Percentiles rank a stretch among this genome's conserved stretches.
Conservation (phyloP, 164 flowering plant genomes). For the Protea cynaroides region DNA sequence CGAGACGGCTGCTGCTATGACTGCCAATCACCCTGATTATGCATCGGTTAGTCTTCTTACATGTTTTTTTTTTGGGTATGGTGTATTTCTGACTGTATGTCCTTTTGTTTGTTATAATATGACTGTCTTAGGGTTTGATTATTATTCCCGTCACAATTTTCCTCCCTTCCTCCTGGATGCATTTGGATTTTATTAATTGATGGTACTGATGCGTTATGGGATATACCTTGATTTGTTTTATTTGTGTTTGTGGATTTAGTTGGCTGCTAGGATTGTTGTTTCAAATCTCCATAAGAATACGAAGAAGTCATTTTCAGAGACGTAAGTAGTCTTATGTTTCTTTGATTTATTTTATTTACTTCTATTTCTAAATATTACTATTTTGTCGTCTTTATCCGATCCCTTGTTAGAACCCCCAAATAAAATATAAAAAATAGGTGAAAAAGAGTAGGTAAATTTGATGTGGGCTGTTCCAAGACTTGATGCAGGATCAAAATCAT, state of each 20-base stretch:
- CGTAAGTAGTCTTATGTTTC: constrained; percentile 44
- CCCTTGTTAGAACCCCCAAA: background rate
- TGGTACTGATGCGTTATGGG: background rate
- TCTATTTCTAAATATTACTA: background rate
- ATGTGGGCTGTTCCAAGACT: background rate
- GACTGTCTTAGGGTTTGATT: background rate
- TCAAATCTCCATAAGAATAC: constrained; percentile 98
- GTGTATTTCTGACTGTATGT: background rate
- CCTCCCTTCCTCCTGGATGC: no score
- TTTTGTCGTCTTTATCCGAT: background rate
- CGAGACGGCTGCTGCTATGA: constrained; percentile 96
- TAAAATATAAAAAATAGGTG: no score
- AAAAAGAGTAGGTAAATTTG: background rate
- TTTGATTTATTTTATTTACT: background rate
- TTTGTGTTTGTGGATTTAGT: constrained; percentile 28
- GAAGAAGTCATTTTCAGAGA: constrained; percentile 86
- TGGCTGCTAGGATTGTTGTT: constrained; percentile 95
- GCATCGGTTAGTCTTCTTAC: constrained; percentile 58
- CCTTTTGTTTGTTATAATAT: background rate
- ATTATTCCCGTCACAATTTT: no score
- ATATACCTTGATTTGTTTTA: background rate
- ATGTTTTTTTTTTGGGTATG: background rate
- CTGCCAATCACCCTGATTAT: constrained; percentile 94
- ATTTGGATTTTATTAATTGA: background rate
- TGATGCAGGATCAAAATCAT: constrained; percentile 68